phyloP scores from a whole-genome alignment of 176 grass and related monocot genomes.

The Avena atlantica region DNA sequence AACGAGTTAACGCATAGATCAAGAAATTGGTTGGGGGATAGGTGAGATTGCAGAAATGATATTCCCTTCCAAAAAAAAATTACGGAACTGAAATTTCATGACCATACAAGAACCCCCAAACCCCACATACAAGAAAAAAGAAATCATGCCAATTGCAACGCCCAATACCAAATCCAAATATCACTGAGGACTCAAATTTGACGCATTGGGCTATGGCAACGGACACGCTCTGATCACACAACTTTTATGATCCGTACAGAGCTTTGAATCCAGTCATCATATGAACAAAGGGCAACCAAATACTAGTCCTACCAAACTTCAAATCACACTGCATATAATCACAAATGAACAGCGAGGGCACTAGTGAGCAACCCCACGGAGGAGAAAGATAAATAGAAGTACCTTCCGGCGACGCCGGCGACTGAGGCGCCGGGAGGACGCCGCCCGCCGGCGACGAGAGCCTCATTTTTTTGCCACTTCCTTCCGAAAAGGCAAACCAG shows the following conservation, averaged over 20 bases:
- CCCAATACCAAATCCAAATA: slow-evolving; percentile 36
- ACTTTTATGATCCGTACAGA: not conserved
- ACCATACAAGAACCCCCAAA: not conserved
- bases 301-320: not conserved
- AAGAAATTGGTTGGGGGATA: slow-evolving; percentile 34
- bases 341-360: slow-evolving; percentile 24
- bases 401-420: slow-evolving; percentile 58
- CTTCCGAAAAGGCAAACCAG: not conserved
- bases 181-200: not conserved
- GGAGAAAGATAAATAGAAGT: not conserved
- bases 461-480: slow-evolving; percentile 37
- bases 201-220: slow-evolving; percentile 5
- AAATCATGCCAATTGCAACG: not conserved
- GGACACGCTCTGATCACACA: slow-evolving; percentile 3
- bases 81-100: not conserved
- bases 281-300: slow-evolving; percentile 2
- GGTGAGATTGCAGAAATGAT: not conserved
- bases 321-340: slow-evolving; percentile 18
- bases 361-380: not conserved
- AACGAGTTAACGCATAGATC: not conserved
- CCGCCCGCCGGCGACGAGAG: slow-evolving; percentile 59
- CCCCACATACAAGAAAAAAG: too few relatives aligned
- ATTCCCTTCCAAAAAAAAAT: not conserved
- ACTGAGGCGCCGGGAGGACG: slow-evolving; percentile 44
- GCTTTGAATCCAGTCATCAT: slow-evolving; percentile 10